Evolutionary conservation across 177 flowering plant genomes (phyloP).

Genomic region (Tripterygium wilfordii): DNA sequence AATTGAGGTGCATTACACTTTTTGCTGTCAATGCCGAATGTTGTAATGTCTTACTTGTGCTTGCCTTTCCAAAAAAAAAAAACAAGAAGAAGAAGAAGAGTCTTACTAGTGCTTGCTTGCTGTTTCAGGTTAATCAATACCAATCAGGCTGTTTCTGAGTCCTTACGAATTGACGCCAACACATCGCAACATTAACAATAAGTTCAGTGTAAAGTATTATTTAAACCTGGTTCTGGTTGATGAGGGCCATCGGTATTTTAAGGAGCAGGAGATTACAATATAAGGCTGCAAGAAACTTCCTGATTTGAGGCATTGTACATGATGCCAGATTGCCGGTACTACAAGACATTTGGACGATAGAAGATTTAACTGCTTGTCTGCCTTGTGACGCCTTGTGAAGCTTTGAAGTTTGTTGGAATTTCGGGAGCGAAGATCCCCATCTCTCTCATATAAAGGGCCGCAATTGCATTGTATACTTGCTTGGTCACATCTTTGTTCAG

Average conservation of each 20-base stretch:
- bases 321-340: background rate
- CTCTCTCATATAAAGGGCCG: too few relatives aligned
- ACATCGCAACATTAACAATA: slow-evolving; percentile 91
- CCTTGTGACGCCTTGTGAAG: slow-evolving; percentile 9
- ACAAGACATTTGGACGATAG: background rate
- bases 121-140: slow-evolving; percentile 89
- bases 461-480: too few relatives aligned
- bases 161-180: slow-evolving; percentile 98
- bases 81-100: too few relatives aligned
- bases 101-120: background rate
- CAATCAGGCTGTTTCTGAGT: slow-evolving; percentile 83
- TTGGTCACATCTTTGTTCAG: too few relatives aligned
- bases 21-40: background rate
- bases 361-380: background rate
- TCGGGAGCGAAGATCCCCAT: too few relatives aligned
- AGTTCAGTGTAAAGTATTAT: slow-evolving; percentile 89
- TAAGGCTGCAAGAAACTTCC: slow-evolving; percentile 64
- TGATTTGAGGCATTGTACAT: slow-evolving; percentile 11
- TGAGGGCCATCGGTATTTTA: slow-evolving; percentile 89
- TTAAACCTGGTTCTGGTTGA: slow-evolving; percentile 94
- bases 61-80: too few relatives aligned
- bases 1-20: too few relatives aligned
- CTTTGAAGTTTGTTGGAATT: too few relatives aligned
- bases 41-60: slow-evolving; percentile 3
- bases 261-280: slow-evolving; percentile 90